Percentiles rank a stretch among this genome's conserved stretches.
phyloP scores from a whole-genome alignment of 352 stramenopile species.

The Aphanomyces euteiches region DNA sequence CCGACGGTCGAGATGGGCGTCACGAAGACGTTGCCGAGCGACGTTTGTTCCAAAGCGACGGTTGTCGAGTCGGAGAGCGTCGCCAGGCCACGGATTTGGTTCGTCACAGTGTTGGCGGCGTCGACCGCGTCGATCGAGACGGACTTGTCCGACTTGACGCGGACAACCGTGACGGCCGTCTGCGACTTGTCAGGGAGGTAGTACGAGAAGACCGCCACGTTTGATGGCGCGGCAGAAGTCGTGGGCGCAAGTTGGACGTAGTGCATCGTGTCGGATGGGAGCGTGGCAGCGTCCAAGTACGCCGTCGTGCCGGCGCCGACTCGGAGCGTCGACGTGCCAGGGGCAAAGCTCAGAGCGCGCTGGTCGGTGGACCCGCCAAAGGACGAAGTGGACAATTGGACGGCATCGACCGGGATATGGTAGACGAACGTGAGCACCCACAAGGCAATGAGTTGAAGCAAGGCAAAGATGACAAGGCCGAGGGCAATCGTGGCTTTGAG shows the following conservation, averaged over 20 bases:
- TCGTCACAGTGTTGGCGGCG: constrained; percentile 28
- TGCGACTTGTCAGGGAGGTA: constrained; percentile 30
- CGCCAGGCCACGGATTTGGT: constrained; percentile 47
- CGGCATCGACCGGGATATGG: neutral
- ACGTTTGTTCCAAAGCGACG: constrained; percentile 33
- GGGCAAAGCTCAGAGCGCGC: constrained; percentile 34
- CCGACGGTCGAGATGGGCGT: constrained; percentile 38
- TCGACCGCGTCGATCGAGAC: constrained; percentile 34
- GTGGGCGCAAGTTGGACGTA: constrained; percentile 54
- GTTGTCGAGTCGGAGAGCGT: constrained; percentile 55
- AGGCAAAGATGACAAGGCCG: neutral
- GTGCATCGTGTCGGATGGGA: constrained; percentile 36
- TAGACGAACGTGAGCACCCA: constrained; percentile 7
- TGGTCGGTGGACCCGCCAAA: constrained; percentile 1
- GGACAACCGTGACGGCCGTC: constrained; percentile 51
- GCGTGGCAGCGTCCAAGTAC: constrained; percentile 43
- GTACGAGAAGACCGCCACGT: constrained; percentile 53
- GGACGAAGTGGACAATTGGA: neutral
- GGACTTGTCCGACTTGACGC: constrained; percentile 36
- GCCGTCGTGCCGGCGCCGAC: constrained; percentile 61
- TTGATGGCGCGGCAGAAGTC: constrained; percentile 39
- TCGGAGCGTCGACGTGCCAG: constrained; percentile 36
- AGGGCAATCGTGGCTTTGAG: neutral
- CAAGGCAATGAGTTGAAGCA: constrained; percentile 3
- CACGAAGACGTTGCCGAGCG: constrained; percentile 34